Conservation (phyloP, 2,329 filamentous ascomycete genomes). For the Pseudogymnoascus sp. region DNA sequence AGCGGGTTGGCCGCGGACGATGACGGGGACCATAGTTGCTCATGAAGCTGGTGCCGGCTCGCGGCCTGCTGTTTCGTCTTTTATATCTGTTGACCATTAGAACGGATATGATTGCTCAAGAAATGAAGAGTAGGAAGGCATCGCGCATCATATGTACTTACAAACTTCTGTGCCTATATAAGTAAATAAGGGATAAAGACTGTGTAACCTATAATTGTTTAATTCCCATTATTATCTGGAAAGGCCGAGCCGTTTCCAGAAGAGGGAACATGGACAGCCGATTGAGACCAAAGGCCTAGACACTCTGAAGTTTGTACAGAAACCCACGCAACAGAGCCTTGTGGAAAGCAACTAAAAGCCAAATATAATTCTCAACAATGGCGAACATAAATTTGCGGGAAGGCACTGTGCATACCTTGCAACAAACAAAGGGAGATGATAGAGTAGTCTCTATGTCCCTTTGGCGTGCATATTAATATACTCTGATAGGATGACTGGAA, state of each 20-base stretch:
- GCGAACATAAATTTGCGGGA: background rate
- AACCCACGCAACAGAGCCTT: background rate
- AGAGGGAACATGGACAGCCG: background rate
- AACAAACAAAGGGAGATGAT: background rate
- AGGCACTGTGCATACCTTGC: background rate
- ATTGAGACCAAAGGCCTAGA: background rate
- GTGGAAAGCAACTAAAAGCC: background rate
- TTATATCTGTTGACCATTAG: background rate
- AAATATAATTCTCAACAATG: background rate
- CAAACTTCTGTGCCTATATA: background rate
- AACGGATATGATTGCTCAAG: background rate
- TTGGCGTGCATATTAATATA: background rate
- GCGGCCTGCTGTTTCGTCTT: background rate
- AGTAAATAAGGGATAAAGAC: background rate
- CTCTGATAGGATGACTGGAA: too few species aligned
- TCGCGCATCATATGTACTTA: background rate
- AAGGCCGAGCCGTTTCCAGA: background rate
- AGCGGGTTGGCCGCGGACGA: background rate
- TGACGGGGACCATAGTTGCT: background rate
- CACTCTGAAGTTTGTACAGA: background rate
- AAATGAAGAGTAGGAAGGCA: background rate
- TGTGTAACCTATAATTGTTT: background rate
- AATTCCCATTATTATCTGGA: background rate
- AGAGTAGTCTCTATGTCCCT: background rate
- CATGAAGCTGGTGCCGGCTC: background rate